Conservation (phyloP, 176 grass and related monocot species). For the Chloris gayana region DNA sequence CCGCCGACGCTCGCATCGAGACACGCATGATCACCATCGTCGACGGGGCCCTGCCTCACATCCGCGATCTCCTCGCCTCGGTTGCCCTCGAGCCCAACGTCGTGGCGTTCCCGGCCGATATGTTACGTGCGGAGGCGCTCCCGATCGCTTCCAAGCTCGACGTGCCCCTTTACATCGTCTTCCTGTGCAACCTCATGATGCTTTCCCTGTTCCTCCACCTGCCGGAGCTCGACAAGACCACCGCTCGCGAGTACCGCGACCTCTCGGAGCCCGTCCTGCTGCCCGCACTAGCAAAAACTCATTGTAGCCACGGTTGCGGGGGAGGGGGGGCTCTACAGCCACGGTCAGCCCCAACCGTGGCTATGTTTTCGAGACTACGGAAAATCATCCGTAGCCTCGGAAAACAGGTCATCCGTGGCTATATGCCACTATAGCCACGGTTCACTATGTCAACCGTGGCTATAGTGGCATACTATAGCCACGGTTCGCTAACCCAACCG, state of each 20-base stretch:
- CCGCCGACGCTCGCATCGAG: slow-evolving; percentile 8
- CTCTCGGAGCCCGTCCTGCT: slow-evolving; percentile 39
- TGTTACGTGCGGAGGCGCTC: slow-evolving; percentile 26
- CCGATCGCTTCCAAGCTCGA: slow-evolving; percentile 22
- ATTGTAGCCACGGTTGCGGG: too few relatives aligned
- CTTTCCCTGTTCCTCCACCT: slow-evolving; percentile 25
- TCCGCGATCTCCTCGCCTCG: slow-evolving; percentile 6
- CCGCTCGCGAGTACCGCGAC: slow-evolving; percentile 37
- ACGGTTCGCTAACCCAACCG: too few relatives aligned
- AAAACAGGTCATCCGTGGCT: too few relatives aligned
- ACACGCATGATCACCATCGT: background rate
- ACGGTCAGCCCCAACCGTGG: too few relatives aligned
- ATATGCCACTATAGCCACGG: too few relatives aligned
- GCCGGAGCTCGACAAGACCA: slow-evolving; percentile 27
- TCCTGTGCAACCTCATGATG: slow-evolving; percentile 18
- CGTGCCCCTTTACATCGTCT: slow-evolving; percentile 45
- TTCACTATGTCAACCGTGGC: too few relatives aligned
- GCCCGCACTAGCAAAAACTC: too few relatives aligned
- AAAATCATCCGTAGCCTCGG: too few relatives aligned
- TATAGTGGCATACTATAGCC: too few relatives aligned
- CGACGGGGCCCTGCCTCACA: background rate
- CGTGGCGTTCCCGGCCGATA: slow-evolving; percentile 41
- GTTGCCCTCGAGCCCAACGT: background rate
- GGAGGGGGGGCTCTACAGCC: too few relatives aligned
- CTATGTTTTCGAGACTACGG: too few relatives aligned